These are phyloP conservation scores for Annona cherimola DNA, from an alignment of 164 flowering plant species.

Conservation along the genomic window DNA sequence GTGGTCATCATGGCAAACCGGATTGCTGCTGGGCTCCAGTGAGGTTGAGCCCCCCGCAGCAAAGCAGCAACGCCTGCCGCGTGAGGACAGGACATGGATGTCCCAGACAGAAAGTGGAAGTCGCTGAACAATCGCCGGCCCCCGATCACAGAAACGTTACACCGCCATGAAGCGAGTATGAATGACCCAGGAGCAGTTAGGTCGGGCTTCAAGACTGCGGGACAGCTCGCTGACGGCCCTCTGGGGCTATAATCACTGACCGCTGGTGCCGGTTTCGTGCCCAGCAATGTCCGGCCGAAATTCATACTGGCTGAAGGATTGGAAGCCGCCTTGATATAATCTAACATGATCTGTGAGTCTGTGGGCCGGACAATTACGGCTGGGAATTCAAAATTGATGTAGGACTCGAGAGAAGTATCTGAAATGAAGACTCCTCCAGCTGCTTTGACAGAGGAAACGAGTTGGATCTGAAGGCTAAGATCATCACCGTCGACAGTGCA, in stretches of 20 bases:
- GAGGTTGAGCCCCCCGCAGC: conserved; percentile 43
- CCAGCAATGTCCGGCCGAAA: conserved; percentile 33
- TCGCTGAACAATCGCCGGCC: conserved; percentile 15
- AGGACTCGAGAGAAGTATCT: conserved; percentile 22
- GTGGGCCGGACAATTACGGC: conserved; percentile 27
- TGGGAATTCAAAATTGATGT: conserved; percentile 29
- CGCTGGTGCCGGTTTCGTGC: conserved; percentile 45
- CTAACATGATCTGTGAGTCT: conserved; percentile 27
- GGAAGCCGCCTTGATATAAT: conserved; percentile 26
- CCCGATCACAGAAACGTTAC: conserved; percentile 18
- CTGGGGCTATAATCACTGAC: conserved; percentile 54
- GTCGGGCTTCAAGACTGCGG: conserved; percentile 60
- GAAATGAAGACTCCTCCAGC: conserved; percentile 50
- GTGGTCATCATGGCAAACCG: conserved; percentile 72
- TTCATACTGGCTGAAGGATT: conserved; percentile 29
- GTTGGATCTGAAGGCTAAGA: conserved; percentile 31
- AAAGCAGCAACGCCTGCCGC: conserved; percentile 58
- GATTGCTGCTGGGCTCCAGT: conserved; percentile 69
- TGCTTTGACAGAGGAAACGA: conserved; percentile 17
- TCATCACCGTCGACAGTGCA: conserved; percentile 25
- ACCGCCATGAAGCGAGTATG: conserved; percentile 55
- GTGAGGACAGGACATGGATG: conserved; percentile 73
- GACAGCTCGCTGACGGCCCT: conserved; percentile 32
- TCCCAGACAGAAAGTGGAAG: conserved; percentile 53
- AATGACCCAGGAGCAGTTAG: conserved; percentile 46